These are phyloP conservation scores for Agrocybe pediades DNA, from an alignment of 768 basidiomycete species.

Conservation along the genomic window DNA sequence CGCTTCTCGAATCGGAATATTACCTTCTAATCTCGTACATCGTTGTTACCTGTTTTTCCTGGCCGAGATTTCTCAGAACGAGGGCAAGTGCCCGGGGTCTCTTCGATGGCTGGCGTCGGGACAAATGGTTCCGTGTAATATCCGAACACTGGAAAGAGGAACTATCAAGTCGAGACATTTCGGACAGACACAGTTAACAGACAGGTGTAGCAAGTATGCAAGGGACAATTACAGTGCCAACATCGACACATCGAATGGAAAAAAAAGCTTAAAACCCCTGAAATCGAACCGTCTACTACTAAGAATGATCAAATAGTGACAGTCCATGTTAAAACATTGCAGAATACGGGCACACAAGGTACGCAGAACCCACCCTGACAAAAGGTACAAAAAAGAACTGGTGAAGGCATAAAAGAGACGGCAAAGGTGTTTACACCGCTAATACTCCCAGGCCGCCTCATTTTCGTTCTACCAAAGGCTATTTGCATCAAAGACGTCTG, in stretches of 20 bases:
- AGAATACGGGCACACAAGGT: background rate
- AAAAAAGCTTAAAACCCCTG: background rate
- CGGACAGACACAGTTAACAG: too few relatives aligned
- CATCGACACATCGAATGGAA: background rate
- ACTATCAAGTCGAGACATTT: constrained; percentile 1
- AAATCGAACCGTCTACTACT: background rate
- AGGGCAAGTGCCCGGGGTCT: background rate
- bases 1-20: background rate
- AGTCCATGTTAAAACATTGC: background rate
- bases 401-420: background rate
- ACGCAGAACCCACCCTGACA: background rate
- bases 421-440: background rate
- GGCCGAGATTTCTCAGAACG: too few relatives aligned
- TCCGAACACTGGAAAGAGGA: background rate
- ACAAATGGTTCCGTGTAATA: background rate
- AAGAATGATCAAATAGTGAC: background rate
- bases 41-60: too few relatives aligned
- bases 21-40: too few relatives aligned
- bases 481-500: too few relatives aligned
- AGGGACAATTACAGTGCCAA: background rate
- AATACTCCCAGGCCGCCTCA: too few relatives aligned
- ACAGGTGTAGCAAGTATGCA: too few relatives aligned
- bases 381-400: background rate
- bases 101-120: background rate
- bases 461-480: too few relatives aligned